Evolutionary conservation across 176 grass and related monocot species (phyloP), one percentile per base, ranked within the genome.

Genomic region (Areca catechu): DNA sequence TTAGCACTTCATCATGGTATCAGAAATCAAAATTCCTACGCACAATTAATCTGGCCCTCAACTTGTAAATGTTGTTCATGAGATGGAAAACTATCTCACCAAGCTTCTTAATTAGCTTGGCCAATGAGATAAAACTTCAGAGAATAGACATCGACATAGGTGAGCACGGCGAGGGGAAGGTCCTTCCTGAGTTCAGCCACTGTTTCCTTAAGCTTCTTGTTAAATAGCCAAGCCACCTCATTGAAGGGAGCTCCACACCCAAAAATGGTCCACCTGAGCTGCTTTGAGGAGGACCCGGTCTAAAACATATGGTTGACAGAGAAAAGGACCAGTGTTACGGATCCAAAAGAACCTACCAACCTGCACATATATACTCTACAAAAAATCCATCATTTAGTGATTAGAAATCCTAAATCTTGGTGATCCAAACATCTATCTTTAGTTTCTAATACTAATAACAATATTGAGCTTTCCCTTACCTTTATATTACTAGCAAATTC

Each of bases 331-430:
- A 3, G 93, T 92, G 73, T 82, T 92, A 72, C 89, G 93, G 54
- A 92, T 98, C 87, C 93, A 98, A n/a, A n/a, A n/a, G n/a, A n/a
- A n/a, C n/a, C n/a, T 85, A 43, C 75, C 93, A 7, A 87, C 93
- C 1, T 64, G 78, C 34, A 3, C 4, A 57, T 83, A 71, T 21
- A 92, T 51, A 7, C 2, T 62, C 93, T 98, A 81, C 76, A 72
- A 12, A 54, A 34, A 34, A 34, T 7, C 7, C 56, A 16, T 17
- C 0, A 3, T 24, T 1, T 24, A 24, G 23, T 24, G 23, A 24
- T 24, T 24, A 24, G 23, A 24, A 5, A 29, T 29, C 28, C 28
- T 5, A 5, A 5, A 4, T 29, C 28, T 29, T 4, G 28, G 4
- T 29, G 28, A 29, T 29, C 5, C 4, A 29, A 29, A 29, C 28